A percentile compares a stretch with the other conserved stretches of the same genome.
Conservation (phyloP, 1,139 yeast genomes). For the Sugiyamaella paludigena region DNA sequence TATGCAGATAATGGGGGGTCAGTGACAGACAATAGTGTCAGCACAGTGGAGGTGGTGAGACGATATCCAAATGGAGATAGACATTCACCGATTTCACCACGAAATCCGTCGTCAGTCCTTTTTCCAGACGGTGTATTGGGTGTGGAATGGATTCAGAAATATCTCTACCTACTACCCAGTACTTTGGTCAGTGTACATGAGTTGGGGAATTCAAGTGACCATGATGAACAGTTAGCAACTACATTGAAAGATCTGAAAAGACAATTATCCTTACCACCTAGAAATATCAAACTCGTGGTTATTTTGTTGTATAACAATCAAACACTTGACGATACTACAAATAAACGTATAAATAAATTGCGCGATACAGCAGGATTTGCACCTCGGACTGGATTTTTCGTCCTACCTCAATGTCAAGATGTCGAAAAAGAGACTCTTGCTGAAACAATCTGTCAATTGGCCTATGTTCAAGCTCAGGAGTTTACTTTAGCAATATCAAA, state of each 20-base stretch:
- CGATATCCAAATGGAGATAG: conserved; percentile 33
- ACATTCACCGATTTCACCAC: conserved; percentile 45
- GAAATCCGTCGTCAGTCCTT: conserved; percentile 38
- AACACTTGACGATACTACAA: conserved; percentile 36
- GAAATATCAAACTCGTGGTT: conserved; percentile 38
- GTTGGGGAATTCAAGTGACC: conserved; percentile 35
- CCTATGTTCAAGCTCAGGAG: conserved; percentile 43
- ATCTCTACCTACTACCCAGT: conserved; percentile 44
- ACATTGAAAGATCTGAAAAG: conserved; percentile 41
- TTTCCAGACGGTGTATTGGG: conserved; percentile 46
- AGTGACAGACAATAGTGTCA: conserved; percentile 11
- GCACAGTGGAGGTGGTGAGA: conserved; percentile 34
- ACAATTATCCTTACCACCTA: conserved; percentile 29
- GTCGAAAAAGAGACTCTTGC: conserved; percentile 43
- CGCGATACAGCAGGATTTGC: conserved; percentile 45
- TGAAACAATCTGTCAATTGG: conserved; percentile 40
- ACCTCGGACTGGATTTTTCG: conserved; percentile 45
- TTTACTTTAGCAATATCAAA: conserved; percentile 43
- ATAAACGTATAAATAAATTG: conserved; percentile 41
- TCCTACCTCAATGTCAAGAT: conserved; percentile 41
- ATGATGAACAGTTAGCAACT: conserved; percentile 39
- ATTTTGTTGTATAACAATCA: conserved; percentile 37
- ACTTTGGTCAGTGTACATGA: conserved; percentile 46
- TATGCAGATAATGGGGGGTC: background rate
- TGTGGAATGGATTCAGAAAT: conserved; percentile 50